These are phyloP conservation scores for Clonostachys byssicola DNA, from an alignment of 2,329 filamentous ascomycete genomes.

Conservation along the genomic window DNA sequence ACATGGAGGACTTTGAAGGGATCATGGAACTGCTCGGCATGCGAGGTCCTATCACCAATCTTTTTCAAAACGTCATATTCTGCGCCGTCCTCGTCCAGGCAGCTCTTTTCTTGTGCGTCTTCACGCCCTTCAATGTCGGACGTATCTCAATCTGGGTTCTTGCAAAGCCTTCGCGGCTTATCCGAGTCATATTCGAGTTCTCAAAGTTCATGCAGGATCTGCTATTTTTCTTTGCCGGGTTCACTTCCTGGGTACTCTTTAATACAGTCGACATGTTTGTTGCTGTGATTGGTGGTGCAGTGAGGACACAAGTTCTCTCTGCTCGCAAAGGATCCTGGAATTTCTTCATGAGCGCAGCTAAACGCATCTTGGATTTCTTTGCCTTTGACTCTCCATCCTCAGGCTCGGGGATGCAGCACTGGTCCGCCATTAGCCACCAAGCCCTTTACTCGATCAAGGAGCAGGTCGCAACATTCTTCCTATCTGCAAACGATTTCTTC, in stretches of 20 bases:
- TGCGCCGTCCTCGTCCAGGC: conserved; percentile 85
- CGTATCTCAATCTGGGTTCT: conserved; percentile 77
- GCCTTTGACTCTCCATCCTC: conserved; percentile 45
- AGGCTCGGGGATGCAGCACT: conserved; percentile 66
- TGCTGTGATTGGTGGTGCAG: conserved; percentile 21
- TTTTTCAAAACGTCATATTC: conserved; percentile 94
- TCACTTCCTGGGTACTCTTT: conserved; percentile 37
- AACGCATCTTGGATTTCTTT: conserved; percentile 45
- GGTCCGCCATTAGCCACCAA: conserved; percentile 72
- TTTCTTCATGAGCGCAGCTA: conserved; percentile 34
- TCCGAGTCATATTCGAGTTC: conserved; percentile 66
- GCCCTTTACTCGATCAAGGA: conserved; percentile 59
- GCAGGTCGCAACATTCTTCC: conserved; percentile 16
- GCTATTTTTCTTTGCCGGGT: conserved; percentile 60
- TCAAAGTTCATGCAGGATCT: conserved; percentile 80
- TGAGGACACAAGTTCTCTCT: conserved; percentile 19
- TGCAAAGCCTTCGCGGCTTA: conserved; percentile 73
- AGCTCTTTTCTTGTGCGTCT: conserved; percentile 81
- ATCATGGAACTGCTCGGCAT: conserved; percentile 95
- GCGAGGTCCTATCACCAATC: conserved; percentile 83
- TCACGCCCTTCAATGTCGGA: conserved; percentile 88
- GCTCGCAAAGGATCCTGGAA: conserved; percentile 33
- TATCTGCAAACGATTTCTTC: conserved; percentile 32
- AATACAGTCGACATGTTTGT: conserved; percentile 32
- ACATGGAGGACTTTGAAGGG: conserved; percentile 92